phyloP scores from a whole-genome alignment of 208 protist genomes.

The Wallacemonas sp. region DNA sequence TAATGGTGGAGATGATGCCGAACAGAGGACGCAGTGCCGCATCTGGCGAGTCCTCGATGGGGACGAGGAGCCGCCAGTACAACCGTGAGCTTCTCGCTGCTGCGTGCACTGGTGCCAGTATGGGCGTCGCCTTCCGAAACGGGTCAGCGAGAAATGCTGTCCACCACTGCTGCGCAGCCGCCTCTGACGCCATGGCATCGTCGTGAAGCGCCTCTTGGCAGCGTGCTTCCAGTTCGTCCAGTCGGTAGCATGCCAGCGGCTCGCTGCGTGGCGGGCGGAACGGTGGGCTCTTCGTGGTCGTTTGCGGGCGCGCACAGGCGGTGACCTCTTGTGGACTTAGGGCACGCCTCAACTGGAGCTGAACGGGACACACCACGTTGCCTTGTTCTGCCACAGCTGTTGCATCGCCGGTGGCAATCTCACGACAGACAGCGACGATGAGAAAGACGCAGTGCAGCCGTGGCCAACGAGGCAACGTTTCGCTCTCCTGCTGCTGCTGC shows the following conservation, averaged over 20 bases:
- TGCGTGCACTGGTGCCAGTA: not conserved
- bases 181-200: not conserved
- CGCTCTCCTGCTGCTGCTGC: not conserved
- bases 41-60: slow-evolving; percentile 28
- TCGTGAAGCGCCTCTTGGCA: not conserved
- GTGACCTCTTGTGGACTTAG: not conserved
- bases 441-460: slow-evolving; percentile 31
- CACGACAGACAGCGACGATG: slow-evolving; percentile 33
- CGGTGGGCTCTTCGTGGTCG: not conserved
- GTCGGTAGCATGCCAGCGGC: not conserved
- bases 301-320: not conserved
- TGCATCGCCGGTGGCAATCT: not conserved
- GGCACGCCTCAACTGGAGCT: not conserved
- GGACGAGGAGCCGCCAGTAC: slow-evolving; percentile 41
- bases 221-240: slow-evolving; percentile 2
- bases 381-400: not conserved
- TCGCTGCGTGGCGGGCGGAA: not conserved
- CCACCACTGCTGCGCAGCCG: not conserved
- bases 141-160: slow-evolving; percentile 17
- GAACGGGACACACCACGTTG: not conserved
- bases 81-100: not conserved
- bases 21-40: slow-evolving; percentile 17
- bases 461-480: not conserved
- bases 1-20: slow-evolving; percentile 25
- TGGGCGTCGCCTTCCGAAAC: slow-evolving; percentile 9